Conservation (phyloP, 345 rosid genomes). For the Anacardium occidentale region DNA sequence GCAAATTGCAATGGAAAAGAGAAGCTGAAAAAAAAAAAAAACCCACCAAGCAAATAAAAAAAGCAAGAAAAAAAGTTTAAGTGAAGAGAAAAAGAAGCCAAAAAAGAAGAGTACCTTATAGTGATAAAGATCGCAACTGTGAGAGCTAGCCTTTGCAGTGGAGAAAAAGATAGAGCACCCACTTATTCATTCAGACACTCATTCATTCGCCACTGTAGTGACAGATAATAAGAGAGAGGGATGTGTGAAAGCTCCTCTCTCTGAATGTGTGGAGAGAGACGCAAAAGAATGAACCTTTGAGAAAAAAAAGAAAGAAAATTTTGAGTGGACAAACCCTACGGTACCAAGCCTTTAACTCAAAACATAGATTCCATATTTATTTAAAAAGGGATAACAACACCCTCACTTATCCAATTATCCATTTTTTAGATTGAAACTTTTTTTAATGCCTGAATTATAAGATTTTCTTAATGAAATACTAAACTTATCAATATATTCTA, state of each 20-base stretch:
- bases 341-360: too few species aligned
- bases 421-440: too few species aligned
- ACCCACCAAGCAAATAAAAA: constrained; percentile 22
- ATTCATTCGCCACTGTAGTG: constrained; percentile 30
- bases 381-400: too few species aligned
- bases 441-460: too few species aligned
- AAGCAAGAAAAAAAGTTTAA: constrained; percentile 26
- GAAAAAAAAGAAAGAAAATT: background rate
- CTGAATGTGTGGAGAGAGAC: constrained; percentile 42
- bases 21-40: constrained; percentile 20
- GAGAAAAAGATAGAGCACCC: constrained; percentile 28
- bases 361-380: too few species aligned
- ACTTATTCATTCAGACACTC: constrained; percentile 24
- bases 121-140: constrained; percentile 40
- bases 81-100: constrained; percentile 25
- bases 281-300: background rate
- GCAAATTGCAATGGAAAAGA: constrained; percentile 13
- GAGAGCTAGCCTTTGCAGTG: constrained; percentile 28
- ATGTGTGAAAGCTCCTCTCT: constrained; percentile 35
- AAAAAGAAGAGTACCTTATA: constrained; percentile 24
- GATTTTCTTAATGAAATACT: too few species aligned
- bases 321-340: background rate
- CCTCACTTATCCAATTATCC: too few species aligned
- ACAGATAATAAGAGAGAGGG: constrained; percentile 33
- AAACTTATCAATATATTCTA: too few species aligned